A percentile compares a stretch with the other conserved stretches of the same genome.
Conservation (phyloP, 2,329 filamentous ascomycete genomes). For the Fusarium buxicola region DNA sequence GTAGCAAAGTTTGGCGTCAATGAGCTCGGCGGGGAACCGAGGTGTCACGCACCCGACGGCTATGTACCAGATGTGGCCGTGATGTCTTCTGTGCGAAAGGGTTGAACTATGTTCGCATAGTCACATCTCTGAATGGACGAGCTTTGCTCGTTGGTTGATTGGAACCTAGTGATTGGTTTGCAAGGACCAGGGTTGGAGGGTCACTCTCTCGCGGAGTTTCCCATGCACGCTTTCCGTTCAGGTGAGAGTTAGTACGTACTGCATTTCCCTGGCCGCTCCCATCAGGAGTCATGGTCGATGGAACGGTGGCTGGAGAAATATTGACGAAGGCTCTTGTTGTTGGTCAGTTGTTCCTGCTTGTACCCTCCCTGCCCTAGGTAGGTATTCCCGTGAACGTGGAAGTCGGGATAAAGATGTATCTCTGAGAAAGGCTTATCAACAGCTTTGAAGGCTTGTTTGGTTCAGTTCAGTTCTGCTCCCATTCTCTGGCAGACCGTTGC, state of each 20-base stretch:
- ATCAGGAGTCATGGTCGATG: background rate
- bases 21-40: constrained; percentile 11
- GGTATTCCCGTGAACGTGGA: background rate
- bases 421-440: background rate
- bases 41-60: background rate
- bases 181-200: constrained; percentile 1
- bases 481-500: constrained; percentile 23
- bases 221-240: constrained; percentile 13
- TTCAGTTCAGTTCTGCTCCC: constrained; percentile 4
- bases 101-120: constrained; percentile 8
- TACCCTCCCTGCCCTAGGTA: background rate
- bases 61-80: background rate
- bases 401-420: background rate
- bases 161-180: constrained; percentile 5
- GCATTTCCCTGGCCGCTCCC: background rate
- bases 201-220: constrained; percentile 3
- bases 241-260: constrained; percentile 9
- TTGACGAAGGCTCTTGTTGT: background rate
- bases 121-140: constrained; percentile 1
- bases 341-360: background rate
- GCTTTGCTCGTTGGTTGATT: constrained; percentile 1
- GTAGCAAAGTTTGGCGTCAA: constrained; percentile 26
- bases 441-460: background rate
- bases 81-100: constrained; percentile 6
- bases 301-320: background rate